Conservation (phyloP, 139 green algal species). For the Coelastrella sp. region DNA sequence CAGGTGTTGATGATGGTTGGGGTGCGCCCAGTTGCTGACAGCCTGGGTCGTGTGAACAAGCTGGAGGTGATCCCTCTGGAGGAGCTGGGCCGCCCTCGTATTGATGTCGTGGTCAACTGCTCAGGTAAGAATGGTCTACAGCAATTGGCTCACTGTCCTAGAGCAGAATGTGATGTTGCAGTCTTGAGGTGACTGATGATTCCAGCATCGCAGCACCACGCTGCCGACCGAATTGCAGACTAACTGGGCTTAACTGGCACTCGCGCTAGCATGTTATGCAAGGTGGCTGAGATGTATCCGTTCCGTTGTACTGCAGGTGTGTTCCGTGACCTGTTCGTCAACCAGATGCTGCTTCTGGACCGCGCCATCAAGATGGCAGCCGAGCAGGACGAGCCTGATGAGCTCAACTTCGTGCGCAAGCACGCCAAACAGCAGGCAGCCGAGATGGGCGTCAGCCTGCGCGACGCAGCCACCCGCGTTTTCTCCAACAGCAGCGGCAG, state of each 20-base stretch:
- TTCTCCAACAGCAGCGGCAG: slow-evolving; percentile 97
- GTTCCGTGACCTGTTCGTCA: slow-evolving; percentile 94
- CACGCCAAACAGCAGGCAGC: slow-evolving; percentile 94
- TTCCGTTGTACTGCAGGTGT: slow-evolving; percentile 73
- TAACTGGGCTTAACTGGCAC: no score
- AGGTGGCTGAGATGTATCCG: no score
- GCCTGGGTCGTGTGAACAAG: slow-evolving; percentile 99
- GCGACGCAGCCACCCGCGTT: slow-evolving; percentile 95
- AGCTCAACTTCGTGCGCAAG: slow-evolving; percentile 99
- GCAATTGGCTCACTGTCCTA: no score
- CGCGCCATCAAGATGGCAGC: slow-evolving; percentile 98
- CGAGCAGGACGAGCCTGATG: slow-evolving; percentile 96
- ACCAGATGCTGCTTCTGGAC: slow-evolving; percentile 96
- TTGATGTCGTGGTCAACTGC: slow-evolving; percentile 99
- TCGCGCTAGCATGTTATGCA: no score
- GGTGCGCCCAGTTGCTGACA: slow-evolving; percentile 93
- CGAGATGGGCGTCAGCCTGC: slow-evolving; percentile 87
- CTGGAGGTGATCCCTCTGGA: slow-evolving; percentile 98
- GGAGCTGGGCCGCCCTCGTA: slow-evolving; percentile 94
- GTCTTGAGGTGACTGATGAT: background rate
- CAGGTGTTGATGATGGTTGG: slow-evolving; percentile 97
- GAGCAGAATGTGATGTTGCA: background rate
- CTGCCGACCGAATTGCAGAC: no score
- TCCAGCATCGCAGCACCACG: background rate
- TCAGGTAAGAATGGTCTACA: slow-evolving; percentile 94